phyloP scores from a whole-genome alignment of 2,329 filamentous ascomycete genomes.

The Fusarium denticulatum region DNA sequence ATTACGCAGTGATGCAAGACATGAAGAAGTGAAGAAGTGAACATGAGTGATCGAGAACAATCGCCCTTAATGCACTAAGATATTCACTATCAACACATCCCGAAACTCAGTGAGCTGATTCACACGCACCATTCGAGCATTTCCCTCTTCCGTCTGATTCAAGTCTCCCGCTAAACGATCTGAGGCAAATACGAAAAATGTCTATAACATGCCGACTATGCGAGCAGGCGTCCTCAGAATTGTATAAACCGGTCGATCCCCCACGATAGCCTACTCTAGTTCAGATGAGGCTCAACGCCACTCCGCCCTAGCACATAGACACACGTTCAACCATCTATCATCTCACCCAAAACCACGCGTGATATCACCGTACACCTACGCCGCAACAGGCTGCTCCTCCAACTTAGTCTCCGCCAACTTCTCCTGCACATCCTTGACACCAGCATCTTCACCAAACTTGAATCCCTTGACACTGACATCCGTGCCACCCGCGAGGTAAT shows the following conservation, averaged over 20 bases:
- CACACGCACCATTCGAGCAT: neutral
- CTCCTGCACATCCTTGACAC: slow-evolving; percentile 41
- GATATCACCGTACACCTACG: slow-evolving; percentile 1
- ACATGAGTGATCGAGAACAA: neutral
- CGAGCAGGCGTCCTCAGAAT: neutral
- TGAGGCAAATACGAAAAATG: neutral
- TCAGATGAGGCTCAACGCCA: neutral
- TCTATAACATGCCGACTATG: neutral
- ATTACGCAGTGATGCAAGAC: neutral
- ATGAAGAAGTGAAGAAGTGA: neutral
- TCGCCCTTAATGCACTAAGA: neutral
- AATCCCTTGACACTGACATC: slow-evolving; percentile 49
- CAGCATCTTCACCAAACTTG: slow-evolving; percentile 39
- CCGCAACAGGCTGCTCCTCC: slow-evolving; percentile 39
- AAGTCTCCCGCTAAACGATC: neutral
- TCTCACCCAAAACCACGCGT: neutral
- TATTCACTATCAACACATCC: neutral
- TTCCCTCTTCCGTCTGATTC: neutral
- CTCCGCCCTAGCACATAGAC: neutral
- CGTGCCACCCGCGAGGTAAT: slow-evolving; percentile 77
- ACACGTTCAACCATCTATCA: neutral
- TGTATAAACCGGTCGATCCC: neutral
- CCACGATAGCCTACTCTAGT: neutral
- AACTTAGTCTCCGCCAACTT: slow-evolving; percentile 44
- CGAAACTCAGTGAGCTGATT: neutral